Percentiles rank a stretch among this genome's conserved stretches.
These are phyloP conservation scores for Fusarium nelsonii DNA, from an alignment of 2,329 filamentous ascomycete species.

Conservation along the genomic window DNA sequence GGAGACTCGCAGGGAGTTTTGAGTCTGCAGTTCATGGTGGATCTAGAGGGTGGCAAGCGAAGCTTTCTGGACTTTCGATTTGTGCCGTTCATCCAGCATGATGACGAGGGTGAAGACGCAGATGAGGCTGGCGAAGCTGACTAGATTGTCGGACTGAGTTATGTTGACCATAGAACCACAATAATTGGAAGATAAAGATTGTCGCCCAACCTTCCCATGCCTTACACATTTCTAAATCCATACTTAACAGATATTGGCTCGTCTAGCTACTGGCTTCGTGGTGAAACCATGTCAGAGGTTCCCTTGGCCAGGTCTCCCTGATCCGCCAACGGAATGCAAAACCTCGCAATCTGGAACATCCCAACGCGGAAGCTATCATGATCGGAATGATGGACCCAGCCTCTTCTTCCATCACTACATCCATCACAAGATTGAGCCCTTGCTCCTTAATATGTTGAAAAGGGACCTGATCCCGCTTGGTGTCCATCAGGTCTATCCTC, in stretches of 20 bases:
- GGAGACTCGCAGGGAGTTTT: slow-evolving; percentile 91
- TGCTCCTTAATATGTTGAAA: slow-evolving; percentile 18
- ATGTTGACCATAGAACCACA: slow-evolving; percentile 5
- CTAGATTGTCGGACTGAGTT: slow-evolving; percentile 13
- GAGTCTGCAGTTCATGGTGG: slow-evolving; percentile 96
- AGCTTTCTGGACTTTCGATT: slow-evolving; percentile 88
- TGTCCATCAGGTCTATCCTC: too few species aligned
- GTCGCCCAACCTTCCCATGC: slow-evolving; percentile 10
- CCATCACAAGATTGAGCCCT: background rate
- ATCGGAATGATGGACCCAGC: slow-evolving; percentile 38
- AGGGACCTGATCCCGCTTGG: slow-evolving; percentile 10
- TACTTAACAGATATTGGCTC: background rate
- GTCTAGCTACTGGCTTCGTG: background rate
- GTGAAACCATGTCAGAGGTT: background rate
- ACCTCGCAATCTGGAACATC: slow-evolving; percentile 28
- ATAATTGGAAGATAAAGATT: slow-evolving; percentile 9
- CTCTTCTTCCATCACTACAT: slow-evolving; percentile 15
- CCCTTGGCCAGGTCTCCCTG: slow-evolving; percentile 19
- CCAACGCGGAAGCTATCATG: slow-evolving; percentile 3
- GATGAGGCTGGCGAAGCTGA: slow-evolving; percentile 19
- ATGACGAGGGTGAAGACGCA: slow-evolving; percentile 59
- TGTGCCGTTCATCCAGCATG: slow-evolving; percentile 76
- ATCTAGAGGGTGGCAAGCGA: slow-evolving; percentile 76
- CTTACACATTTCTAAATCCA: background rate
- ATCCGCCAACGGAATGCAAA: slow-evolving; percentile 36